A percentile compares a stretch with the other conserved stretches of the same genome.
Conservation (phyloP, 2,329 filamentous ascomycete species). For the Aspergillus neotritici region DNA sequence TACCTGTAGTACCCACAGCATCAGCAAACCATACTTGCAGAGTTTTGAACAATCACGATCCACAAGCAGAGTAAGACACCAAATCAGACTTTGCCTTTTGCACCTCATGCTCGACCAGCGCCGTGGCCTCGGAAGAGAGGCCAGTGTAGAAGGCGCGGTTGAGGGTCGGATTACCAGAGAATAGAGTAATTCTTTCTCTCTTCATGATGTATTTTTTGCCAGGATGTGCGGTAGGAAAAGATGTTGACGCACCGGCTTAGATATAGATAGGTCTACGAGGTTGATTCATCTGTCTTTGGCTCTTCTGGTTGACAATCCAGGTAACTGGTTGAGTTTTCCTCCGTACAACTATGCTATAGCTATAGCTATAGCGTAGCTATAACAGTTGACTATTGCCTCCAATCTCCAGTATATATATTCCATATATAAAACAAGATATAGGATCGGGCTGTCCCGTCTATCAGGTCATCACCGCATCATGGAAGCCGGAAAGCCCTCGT, state of each 20-base stretch:
- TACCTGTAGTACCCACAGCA: neutral
- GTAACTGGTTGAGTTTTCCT: too few relatives aligned
- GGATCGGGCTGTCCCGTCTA: slow-evolving; percentile 35
- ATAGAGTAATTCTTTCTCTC: slow-evolving; percentile 29
- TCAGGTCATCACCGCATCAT: slow-evolving; percentile 46
- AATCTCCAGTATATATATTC: neutral
- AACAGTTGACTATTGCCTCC: too few relatives aligned
- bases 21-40: neutral
- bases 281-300: too few relatives aligned
- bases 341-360: too few relatives aligned
- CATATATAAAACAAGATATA: slow-evolving; percentile 1
- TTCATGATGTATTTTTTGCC: slow-evolving; percentile 24
- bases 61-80: slow-evolving; percentile 2
- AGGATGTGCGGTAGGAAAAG: neutral
- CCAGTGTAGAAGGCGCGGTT: slow-evolving; percentile 30
- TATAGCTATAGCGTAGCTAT: too few relatives aligned
- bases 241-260: neutral
- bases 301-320: too few relatives aligned
- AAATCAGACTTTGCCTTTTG: slow-evolving; percentile 41
- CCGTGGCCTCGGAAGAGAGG: slow-evolving; percentile 7
- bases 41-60: neutral
- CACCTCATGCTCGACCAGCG: slow-evolving; percentile 42
- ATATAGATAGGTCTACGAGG: too few relatives aligned
- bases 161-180: slow-evolving; percentile 45
- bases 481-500: slow-evolving; percentile 50